Conservation (phyloP, 352 stramenopile species). For the Globisporangium iwayamae region DNA sequence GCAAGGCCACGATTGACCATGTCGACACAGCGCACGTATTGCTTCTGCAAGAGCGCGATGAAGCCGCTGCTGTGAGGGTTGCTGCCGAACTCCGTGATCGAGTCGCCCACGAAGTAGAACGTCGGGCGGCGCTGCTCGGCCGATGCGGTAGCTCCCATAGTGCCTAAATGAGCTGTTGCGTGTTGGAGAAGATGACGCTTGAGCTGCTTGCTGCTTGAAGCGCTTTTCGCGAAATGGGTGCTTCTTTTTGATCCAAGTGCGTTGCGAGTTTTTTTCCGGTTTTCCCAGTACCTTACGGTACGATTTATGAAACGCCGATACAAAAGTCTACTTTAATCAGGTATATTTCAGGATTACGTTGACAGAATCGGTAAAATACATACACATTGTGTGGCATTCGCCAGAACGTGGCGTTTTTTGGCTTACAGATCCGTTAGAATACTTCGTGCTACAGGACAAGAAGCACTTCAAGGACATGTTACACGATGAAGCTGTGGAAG, state of each 20-base stretch:
- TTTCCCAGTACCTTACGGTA: too few relatives aligned
- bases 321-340: too few relatives aligned
- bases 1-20: slow-evolving; percentile 52
- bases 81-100: slow-evolving; percentile 53
- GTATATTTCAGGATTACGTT: too few relatives aligned
- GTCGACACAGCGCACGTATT: slow-evolving; percentile 53
- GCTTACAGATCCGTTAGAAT: too few relatives aligned
- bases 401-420: too few relatives aligned
- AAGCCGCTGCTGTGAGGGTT: slow-evolving; percentile 38
- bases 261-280: too few relatives aligned
- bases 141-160: slow-evolving; percentile 8
- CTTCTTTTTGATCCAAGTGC: too few relatives aligned
- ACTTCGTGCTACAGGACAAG: neutral
- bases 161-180: neutral
- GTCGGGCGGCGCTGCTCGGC: slow-evolving; percentile 21
- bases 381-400: too few relatives aligned
- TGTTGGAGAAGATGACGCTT: neutral
- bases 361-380: too few relatives aligned
- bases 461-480: neutral
- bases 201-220: neutral
- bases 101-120: slow-evolving; percentile 59
- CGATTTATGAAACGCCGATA: too few relatives aligned
- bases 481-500: slow-evolving; percentile 21
- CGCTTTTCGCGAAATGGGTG: neutral
- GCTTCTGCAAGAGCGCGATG: slow-evolving; percentile 37